phyloP scores from a whole-genome alignment of 2,329 filamentous ascomycete genomes.

The Trichophyton simii region DNA sequence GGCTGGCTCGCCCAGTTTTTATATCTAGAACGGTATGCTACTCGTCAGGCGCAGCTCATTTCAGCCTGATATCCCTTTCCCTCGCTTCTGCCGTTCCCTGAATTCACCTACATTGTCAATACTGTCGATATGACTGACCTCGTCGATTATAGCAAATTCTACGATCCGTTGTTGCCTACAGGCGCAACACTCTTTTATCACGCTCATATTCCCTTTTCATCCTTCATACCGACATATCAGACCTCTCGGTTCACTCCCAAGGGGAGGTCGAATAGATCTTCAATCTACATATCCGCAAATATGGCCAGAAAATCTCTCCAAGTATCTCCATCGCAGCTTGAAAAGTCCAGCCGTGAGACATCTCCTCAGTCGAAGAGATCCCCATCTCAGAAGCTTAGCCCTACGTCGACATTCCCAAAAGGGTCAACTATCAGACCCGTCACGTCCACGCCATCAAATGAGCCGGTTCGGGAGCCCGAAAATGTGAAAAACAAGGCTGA shows the following conservation, averaged over 20 bases:
- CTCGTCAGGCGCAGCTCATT: neutral
- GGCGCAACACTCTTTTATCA: neutral
- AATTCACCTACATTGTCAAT: neutral
- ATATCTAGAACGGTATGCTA: neutral
- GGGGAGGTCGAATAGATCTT: neutral
- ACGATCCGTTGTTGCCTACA: neutral
- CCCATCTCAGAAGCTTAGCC: slow-evolving; percentile 9
- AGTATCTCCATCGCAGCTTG: slow-evolving; percentile 9
- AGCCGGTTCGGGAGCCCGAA: slow-evolving; percentile 5
- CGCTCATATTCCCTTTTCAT: slow-evolving; percentile 1
- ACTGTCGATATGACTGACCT: neutral
- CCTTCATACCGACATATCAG: neutral
- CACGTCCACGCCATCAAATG: slow-evolving; percentile 14
- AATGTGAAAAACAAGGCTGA: slow-evolving; percentile 14
- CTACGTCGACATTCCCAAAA: slow-evolving; percentile 10
- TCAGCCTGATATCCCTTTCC: neutral
- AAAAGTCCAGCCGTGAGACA: slow-evolving; percentile 10
- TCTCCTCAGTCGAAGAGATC: slow-evolving; percentile 4
- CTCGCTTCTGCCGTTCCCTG: neutral
- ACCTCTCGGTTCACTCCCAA: neutral
- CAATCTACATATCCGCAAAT: slow-evolving; percentile 3
- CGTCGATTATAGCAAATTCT: neutral
- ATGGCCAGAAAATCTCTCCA: slow-evolving; percentile 14
- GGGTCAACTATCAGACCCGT: slow-evolving; percentile 30
- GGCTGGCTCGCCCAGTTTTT: neutral